Conservation (phyloP, 768 basidiomycete genomes). For the Amanita inopinata region DNA sequence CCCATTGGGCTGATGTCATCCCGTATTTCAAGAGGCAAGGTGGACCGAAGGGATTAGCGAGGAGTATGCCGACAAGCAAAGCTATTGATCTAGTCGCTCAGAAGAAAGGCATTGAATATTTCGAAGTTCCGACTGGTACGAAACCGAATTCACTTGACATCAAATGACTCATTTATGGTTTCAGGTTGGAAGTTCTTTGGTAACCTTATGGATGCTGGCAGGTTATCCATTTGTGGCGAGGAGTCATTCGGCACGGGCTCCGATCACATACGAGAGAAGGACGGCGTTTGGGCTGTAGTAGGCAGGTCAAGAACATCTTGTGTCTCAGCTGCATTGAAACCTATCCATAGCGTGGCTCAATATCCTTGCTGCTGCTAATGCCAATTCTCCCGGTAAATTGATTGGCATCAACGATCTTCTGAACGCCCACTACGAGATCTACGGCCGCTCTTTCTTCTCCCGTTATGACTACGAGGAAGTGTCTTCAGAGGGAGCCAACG, state of each 20-base stretch:
- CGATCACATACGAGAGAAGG: slow-evolving; percentile 99
- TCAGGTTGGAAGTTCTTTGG: slow-evolving; percentile 99
- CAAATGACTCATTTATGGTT: not conserved
- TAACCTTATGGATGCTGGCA: slow-evolving; percentile 98
- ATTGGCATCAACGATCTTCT: slow-evolving; percentile 90
- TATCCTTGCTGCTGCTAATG: slow-evolving; percentile 87
- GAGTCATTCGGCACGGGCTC: slow-evolving; percentile 99
- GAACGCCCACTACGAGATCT: slow-evolving; percentile 77
- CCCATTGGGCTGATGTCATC: slow-evolving; percentile 88
- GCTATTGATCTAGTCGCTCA: slow-evolving; percentile 95
- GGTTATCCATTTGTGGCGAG: slow-evolving; percentile 96
- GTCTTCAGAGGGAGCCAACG: slow-evolving; percentile 80
- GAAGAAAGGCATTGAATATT: slow-evolving; percentile 85
- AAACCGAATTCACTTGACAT: not conserved
- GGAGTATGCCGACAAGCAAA: slow-evolving; percentile 96
- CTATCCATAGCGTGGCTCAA: slow-evolving; percentile 79
- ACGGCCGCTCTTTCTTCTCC: slow-evolving; percentile 97
- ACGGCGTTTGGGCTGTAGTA: slow-evolving; percentile 95
- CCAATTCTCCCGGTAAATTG: slow-evolving; percentile 60
- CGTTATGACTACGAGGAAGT: slow-evolving; percentile 99
- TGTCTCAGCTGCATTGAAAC: too few species aligned
- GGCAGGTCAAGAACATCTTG: slow-evolving; percentile 40
- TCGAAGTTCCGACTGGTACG: slow-evolving; percentile 93
- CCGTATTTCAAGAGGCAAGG: slow-evolving; percentile 80
- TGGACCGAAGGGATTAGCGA: slow-evolving; percentile 91